Percentiles rank a stretch among this genome's conserved stretches.
These are phyloP conservation scores for Russula sp. DNA, from an alignment of 768 basidiomycete genomes.

Conservation along the genomic window DNA sequence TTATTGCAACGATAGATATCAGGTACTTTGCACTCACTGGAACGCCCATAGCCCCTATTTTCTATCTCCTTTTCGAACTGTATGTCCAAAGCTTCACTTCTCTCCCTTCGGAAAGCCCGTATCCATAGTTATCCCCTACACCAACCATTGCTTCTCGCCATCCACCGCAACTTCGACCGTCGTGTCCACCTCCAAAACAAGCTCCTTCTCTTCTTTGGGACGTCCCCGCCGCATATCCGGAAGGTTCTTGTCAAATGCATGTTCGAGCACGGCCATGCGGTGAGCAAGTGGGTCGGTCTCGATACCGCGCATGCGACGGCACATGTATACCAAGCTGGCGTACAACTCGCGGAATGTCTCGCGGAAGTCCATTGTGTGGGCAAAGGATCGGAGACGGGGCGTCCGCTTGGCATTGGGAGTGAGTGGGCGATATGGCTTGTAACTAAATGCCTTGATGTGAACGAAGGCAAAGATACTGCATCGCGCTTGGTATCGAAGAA, in stretches of 20 bases:
- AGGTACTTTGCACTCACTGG: constrained; percentile 11
- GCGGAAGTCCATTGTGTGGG: constrained; percentile 64
- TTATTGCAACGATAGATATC: background rate
- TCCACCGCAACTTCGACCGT: constrained; percentile 35
- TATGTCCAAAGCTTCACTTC: constrained; percentile 51
- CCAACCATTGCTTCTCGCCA: constrained; percentile 53
- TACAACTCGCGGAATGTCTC: constrained; percentile 66
- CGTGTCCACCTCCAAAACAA: constrained; percentile 7
- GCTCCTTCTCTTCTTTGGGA: constrained; percentile 17
- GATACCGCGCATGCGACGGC: constrained; percentile 49
- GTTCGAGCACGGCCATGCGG: constrained; percentile 41
- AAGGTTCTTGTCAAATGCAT: constrained; percentile 38
- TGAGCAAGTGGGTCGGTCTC: constrained; percentile 50
- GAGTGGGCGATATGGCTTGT: constrained; percentile 52
- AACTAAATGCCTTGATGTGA: constrained; percentile 71
- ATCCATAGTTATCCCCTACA: constrained; percentile 45
- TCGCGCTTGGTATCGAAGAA: background rate
- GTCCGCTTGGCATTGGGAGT: constrained; percentile 42
- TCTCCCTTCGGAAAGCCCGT: constrained; percentile 47
- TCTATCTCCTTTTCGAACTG: constrained; percentile 55
- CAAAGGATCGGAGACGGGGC: constrained; percentile 54
- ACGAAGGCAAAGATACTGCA: constrained; percentile 63
- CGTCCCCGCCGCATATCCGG: constrained; percentile 26
- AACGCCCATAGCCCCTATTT: constrained; percentile 34
- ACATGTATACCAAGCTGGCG: constrained; percentile 56